Conservation (phyloP, 169 alveolate genomes). For the Hepatocystis sp. region DNA sequence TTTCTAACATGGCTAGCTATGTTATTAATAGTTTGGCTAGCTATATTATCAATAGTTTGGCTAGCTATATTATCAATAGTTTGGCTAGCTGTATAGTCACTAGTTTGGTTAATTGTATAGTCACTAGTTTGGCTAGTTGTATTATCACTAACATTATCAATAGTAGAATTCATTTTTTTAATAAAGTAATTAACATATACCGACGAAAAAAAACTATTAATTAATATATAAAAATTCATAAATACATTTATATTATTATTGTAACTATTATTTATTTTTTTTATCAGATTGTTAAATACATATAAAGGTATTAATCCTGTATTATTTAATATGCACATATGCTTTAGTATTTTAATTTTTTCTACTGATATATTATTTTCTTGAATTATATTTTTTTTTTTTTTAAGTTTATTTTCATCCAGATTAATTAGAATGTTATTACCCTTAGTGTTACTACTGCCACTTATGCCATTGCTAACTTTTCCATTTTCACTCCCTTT, state of each 20-base stretch:
- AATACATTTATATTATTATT: constrained; percentile 13
- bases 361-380: neutral
- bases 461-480: too few relatives aligned
- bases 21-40: too few relatives aligned
- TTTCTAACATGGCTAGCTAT: neutral
- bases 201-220: constrained; percentile 18
- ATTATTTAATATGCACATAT: constrained; percentile 37
- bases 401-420: neutral
- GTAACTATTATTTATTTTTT: constrained; percentile 7
- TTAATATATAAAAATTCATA: constrained; percentile 20
- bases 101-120: too few relatives aligned
- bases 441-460: too few relatives aligned
- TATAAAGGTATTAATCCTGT: constrained; percentile 48
- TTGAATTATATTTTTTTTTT: neutral
- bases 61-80: too few relatives aligned
- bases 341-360: constrained; percentile 18
- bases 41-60: too few relatives aligned
- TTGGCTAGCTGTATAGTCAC: too few relatives aligned
- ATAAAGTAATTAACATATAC: constrained; percentile 16
- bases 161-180: too few relatives aligned
- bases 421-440: too few relatives aligned
- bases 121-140: too few relatives aligned
- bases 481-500: too few relatives aligned
- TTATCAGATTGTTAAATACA: constrained; percentile 8
- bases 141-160: too few relatives aligned